phyloP scores from a whole-genome alignment of 176 grass and related monocot genomes.

The Triticum monococcum region DNA sequence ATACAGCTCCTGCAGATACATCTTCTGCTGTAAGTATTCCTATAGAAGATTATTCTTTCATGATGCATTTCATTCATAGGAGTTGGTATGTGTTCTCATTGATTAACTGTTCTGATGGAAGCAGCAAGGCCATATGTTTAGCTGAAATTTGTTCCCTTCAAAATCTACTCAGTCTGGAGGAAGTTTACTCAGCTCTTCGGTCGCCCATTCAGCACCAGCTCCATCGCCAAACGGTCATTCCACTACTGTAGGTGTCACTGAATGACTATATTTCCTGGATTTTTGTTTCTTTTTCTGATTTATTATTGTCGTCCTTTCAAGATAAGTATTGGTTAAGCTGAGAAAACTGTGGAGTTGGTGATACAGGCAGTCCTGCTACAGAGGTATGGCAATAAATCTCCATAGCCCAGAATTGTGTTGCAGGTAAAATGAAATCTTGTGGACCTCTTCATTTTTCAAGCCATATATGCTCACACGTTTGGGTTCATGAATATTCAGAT shows the following conservation, averaged over 20 bases:
- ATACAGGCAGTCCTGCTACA: slow-evolving; percentile 5
- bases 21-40: not conserved
- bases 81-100: not conserved
- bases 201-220: slow-evolving; percentile 19
- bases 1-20: slow-evolving; percentile 12
- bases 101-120: not conserved
- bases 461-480: not conserved
- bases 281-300: slow-evolving; percentile 28
- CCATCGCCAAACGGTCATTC: not conserved
- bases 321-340: slow-evolving; percentile 5
- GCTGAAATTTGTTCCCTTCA: not conserved
- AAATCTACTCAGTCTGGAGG: not conserved
- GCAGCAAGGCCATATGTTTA: slow-evolving; percentile 10
- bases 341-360: slow-evolving; percentile 28
- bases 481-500: not conserved
- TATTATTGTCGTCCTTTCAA: not conserved
- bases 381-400: slow-evolving; percentile 3
- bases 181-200: slow-evolving; percentile 8
- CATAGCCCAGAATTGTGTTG: not conserved
- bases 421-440: not conserved
- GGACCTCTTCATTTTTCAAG: not conserved
- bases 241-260: slow-evolving; percentile 19
- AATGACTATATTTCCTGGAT: not conserved
- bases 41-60: slow-evolving; percentile 4
- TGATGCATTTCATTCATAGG: not conserved